Conservation (phyloP, 352 stramenopile species). For the Phytopythium mirpurense region DNA sequence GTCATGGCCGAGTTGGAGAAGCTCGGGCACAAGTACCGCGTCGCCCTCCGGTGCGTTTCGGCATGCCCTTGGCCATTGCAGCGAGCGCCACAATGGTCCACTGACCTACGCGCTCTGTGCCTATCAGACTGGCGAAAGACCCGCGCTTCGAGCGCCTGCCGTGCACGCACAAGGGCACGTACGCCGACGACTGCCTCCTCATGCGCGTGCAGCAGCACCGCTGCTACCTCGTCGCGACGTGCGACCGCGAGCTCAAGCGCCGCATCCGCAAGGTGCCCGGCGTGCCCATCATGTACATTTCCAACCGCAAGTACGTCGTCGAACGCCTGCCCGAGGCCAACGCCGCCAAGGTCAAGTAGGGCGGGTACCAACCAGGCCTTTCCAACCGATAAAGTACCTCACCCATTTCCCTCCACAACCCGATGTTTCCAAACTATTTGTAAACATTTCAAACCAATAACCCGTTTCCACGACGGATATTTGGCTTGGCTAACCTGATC, state of each 20-base stretch:
- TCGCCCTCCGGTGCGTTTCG: constrained; percentile 52
- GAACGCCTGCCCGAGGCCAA: constrained; percentile 98
- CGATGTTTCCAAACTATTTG: too few relatives aligned
- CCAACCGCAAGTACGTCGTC: constrained; percentile 98
- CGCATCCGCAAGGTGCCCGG: constrained; percentile 99
- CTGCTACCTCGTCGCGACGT: constrained; percentile 99
- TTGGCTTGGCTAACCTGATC: too few relatives aligned
- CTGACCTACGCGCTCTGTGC: background rate
- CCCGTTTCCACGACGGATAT: background rate
- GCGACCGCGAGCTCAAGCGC: constrained; percentile 98
- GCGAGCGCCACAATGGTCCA: background rate
- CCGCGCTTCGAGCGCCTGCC: constrained; percentile 97
- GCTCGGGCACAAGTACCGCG: constrained; percentile 97
- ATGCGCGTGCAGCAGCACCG: constrained; percentile 90
- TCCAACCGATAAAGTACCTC: too few relatives aligned
- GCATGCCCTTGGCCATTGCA: background rate
- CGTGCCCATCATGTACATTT: constrained; percentile 99
- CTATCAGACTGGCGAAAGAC: constrained; percentile 93
- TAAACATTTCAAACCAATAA: too few relatives aligned
- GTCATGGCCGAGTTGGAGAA: constrained; percentile 99
- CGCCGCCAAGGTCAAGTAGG: constrained; percentile 84
- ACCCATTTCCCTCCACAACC: too few relatives aligned
- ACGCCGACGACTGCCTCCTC: constrained; percentile 99
- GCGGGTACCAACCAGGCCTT: background rate
- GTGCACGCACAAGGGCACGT: constrained; percentile 98